Evolutionary conservation across 1,284 basidiomycete species (phyloP), one percentile per base, ranked within the genome.

Genomic region (Fomitopsis schrenkii): DNA sequence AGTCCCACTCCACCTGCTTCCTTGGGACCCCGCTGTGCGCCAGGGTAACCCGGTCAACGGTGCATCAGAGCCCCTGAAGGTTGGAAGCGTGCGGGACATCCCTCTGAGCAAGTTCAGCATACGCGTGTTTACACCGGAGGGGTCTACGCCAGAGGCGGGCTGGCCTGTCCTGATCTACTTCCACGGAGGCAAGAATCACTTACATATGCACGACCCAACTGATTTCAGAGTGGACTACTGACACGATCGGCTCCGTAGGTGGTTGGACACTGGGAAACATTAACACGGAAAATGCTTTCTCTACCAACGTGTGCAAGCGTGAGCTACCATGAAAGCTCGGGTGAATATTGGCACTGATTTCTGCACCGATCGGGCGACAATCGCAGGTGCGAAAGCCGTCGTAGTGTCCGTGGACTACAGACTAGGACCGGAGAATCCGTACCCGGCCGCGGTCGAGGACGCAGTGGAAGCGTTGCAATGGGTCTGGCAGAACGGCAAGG

Each of bases 381-480:
- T 22, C 22, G 22, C 22, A 86, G 84, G 74, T 59, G 83, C 83
- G 2, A 77, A 79, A 59, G 83, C 80, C 53, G 77, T 85, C 1
- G 84, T 88, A 2, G 75, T 90, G 8, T 84, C 85, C 5, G 86
- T 92, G 26, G 85, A 88, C 66, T 92, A 93, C 70, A 83, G 90
- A 5, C 80, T 93, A 6, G 89, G 86, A 0, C 91, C 91, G 0
- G 91, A 94, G 67, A 65, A 88, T 58, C 82, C 82, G 5, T 93
- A 90, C 67, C 91, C 91, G 1, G 83, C 86, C 2, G 90, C 90
- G 0, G 83, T 91, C 0, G 83, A 91, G 48, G 91, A 94, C 68
- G 84, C 88, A 0, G 75, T 89, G 44, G 86, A 88, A 48, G 77
- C 87, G 2, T 75, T 93, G 6, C 72, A 83, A 55, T 93, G 89